Conservation (phyloP, 2,329 filamentous ascomycete genomes). For the Colletotrichum aenigma region DNA sequence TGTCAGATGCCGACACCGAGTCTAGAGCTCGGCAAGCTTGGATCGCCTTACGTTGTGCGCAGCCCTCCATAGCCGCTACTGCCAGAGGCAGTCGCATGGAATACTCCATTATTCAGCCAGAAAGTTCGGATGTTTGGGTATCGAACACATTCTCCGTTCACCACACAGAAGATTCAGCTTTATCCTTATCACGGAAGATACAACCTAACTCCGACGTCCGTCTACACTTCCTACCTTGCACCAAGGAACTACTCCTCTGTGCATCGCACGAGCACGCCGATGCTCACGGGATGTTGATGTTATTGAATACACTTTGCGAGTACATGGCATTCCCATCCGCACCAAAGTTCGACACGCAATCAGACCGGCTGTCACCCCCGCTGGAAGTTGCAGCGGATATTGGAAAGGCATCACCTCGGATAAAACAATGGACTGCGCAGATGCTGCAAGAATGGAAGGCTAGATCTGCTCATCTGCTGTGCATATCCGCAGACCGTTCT, state of each 20-base stretch:
- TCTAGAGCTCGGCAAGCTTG: not conserved
- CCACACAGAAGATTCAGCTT: not conserved
- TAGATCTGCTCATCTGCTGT: not conserved
- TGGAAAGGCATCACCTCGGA: not conserved
- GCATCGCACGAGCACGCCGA: not conserved
- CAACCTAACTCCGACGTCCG: not conserved
- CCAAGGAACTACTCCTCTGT: not conserved
- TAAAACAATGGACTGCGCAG: not conserved
- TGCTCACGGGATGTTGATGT: not conserved
- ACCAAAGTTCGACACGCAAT: not conserved
- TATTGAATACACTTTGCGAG: not conserved
- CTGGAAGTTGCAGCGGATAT: not conserved
- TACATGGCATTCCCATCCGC: not conserved
- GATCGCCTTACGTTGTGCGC: not conserved
- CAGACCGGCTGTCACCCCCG: not conserved
- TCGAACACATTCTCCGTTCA: not conserved
- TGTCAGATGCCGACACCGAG: not conserved
- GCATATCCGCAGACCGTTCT: not conserved
- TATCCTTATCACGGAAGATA: not conserved
- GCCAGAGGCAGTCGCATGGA: not conserved
- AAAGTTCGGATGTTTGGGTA: not conserved
- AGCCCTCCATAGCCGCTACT: not conserved
- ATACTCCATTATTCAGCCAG: not conserved
- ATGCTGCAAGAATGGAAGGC: not conserved
- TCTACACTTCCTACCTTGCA: not conserved